A percentile compares a stretch with the other conserved stretches of the same genome.
Conservation (phyloP, 352 stramenopile species). For the Globisporangium abappressorium region DNA sequence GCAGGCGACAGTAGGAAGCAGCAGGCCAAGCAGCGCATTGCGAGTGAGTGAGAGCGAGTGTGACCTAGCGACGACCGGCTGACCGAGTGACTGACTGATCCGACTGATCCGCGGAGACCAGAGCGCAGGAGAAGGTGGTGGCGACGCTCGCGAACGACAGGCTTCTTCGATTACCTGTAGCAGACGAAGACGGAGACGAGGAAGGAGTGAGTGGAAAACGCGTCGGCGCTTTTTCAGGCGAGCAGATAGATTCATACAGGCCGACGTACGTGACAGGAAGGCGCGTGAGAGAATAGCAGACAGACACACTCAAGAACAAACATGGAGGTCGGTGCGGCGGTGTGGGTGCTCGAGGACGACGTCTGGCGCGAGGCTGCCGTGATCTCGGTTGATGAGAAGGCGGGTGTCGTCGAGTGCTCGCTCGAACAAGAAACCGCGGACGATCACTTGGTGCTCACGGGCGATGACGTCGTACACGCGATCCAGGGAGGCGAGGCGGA, state of each 20-base stretch:
- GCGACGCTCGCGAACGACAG: background rate
- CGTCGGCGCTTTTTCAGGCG: background rate
- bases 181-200: background rate
- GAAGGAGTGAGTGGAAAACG: background rate
- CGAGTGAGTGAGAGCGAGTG: background rate
- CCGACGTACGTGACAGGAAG: background rate
- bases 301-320: background rate
- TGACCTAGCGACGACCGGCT: background rate
- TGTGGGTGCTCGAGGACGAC: conserved; percentile 72
- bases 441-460: conserved; percentile 30
- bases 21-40: background rate
- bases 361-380: conserved; percentile 80
- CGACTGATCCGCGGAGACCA: background rate
- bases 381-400: conserved; percentile 33
- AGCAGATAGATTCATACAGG: background rate
- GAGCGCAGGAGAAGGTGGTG: background rate
- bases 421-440: conserved; percentile 44
- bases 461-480: conserved; percentile 22
- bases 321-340: conserved; percentile 72
- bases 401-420: conserved; percentile 47
- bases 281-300: background rate
- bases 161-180: background rate
- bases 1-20: background rate
- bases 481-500: conserved; percentile 30
- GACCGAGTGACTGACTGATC: background rate